Conservation (phyloP, 2,329 filamentous ascomycete genomes). For the Raffaelea arxii region DNA sequence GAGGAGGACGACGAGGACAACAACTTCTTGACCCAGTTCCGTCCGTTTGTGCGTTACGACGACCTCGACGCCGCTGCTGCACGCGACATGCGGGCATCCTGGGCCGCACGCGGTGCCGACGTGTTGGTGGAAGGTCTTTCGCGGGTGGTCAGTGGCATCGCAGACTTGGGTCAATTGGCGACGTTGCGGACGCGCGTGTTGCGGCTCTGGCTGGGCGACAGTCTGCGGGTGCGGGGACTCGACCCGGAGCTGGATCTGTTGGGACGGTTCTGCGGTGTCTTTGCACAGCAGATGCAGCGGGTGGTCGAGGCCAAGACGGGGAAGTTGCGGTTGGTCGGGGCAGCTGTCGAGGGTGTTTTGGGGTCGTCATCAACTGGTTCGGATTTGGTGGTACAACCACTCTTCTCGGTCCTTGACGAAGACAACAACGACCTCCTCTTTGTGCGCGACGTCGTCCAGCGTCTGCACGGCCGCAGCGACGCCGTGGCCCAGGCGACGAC, state of each 20-base stretch:
- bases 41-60: slow-evolving; percentile 76
- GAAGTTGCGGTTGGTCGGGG: slow-evolving; percentile 55
- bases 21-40: no score
- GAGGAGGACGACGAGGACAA: no score
- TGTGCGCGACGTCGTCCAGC: slow-evolving; percentile 57
- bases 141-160: slow-evolving; percentile 33
- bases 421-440: slow-evolving; percentile 44
- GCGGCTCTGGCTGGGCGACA: slow-evolving; percentile 65
- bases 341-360: no score
- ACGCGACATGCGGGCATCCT: slow-evolving; percentile 49
- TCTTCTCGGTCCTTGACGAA: background rate
- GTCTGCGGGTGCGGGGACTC: slow-evolving; percentile 54
- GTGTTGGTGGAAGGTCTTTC: slow-evolving; percentile 53
- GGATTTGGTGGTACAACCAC: no score
- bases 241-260: slow-evolving; percentile 60
- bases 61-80: slow-evolving; percentile 55
- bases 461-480: slow-evolving; percentile 63
- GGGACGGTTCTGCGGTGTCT: slow-evolving; percentile 54
- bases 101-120: slow-evolving; percentile 52
- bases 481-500: slow-evolving; percentile 52
- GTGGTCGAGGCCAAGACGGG: slow-evolving; percentile 55
- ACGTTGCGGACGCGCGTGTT: slow-evolving; percentile 57
- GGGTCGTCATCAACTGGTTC: no score
- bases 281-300: slow-evolving; percentile 57
- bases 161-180: background rate